Conservation (phyloP, 176 grass and related monocot genomes). For the Carex littledalei region DNA sequence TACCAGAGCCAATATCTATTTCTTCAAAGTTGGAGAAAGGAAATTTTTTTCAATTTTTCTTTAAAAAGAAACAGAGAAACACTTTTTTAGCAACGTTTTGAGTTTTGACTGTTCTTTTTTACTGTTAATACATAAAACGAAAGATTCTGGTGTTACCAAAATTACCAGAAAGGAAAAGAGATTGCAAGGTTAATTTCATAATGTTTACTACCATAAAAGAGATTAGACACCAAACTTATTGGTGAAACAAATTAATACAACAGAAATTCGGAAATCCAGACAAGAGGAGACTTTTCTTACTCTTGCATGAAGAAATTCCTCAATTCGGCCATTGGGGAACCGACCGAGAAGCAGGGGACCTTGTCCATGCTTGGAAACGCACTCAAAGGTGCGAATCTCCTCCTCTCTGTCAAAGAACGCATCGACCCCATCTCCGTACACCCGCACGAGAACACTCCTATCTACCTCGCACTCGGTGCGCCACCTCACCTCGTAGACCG, state of each 20-base stretch:
- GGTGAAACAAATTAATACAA: not conserved
- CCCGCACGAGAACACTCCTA: slow-evolving; percentile 74
- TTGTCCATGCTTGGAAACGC: slow-evolving; percentile 85
- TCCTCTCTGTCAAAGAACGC: slow-evolving; percentile 86
- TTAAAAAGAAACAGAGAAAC: slow-evolving; percentile 2
- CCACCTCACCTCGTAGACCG: slow-evolving; percentile 89
- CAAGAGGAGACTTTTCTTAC: slow-evolving; percentile 28
- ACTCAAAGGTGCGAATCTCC: slow-evolving; percentile 96
- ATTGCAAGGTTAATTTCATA: not conserved
- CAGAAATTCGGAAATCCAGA: not conserved
- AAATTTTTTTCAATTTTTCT: not conserved
- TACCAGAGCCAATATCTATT: not conserved
- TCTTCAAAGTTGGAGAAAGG: not conserved
- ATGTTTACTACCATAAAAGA: not conserved
- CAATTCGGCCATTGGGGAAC: slow-evolving; percentile 85
- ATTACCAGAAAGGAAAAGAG: not conserved
- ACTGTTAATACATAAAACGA: not conserved
- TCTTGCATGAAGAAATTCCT: slow-evolving; percentile 99
- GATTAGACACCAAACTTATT: not conserved
- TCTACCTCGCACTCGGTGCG: slow-evolving; percentile 38
- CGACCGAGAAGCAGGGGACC: slow-evolving; percentile 79
- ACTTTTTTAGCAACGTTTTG: not conserved
- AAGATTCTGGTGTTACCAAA: not conserved
- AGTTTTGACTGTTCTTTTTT: too few relatives aligned
- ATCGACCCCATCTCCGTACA: slow-evolving; percentile 91